phyloP scores from a whole-genome alignment of 345 rosid genomes.

The Laguncularia racemosa region DNA sequence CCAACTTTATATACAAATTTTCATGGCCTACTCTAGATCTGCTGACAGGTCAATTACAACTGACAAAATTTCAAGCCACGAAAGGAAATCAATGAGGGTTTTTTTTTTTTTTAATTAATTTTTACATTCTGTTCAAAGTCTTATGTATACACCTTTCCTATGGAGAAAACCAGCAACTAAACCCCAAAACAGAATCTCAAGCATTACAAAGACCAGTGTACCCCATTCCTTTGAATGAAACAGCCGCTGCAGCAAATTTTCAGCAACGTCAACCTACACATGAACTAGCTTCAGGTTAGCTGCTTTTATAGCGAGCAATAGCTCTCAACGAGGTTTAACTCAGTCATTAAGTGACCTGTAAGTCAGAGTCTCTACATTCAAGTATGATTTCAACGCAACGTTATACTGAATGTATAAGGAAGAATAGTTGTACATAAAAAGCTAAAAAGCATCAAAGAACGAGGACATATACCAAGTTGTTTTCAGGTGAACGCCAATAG shows the following conservation, averaged over 20 bases:
- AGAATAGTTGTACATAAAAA: background rate
- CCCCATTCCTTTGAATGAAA: slow-evolving; percentile 40
- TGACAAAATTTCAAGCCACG: no score
- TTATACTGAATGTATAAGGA: background rate
- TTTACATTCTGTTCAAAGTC: slow-evolving; percentile 12
- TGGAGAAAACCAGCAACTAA: slow-evolving; percentile 39
- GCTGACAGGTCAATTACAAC: no score
- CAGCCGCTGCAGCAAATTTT: slow-evolving; percentile 24
- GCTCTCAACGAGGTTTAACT: background rate
- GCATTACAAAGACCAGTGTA: slow-evolving; percentile 35
- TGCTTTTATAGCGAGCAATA: no score
- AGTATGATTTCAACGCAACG: no score
- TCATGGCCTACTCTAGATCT: no score
- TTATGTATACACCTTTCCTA: slow-evolving; percentile 32
- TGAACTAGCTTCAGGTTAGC: slow-evolving; percentile 1
- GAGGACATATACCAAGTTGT: slow-evolving; percentile 35
- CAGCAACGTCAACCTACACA: slow-evolving; percentile 35
- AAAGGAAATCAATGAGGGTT: no score
- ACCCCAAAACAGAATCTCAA: slow-evolving; percentile 47
- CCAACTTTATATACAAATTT: background rate
- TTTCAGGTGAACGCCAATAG: slow-evolving; percentile 45
- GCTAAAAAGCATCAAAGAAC: background rate
- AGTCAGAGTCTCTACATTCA: no score
- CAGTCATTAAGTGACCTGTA: no score
- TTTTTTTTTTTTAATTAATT: no score